Percentiles rank a stretch among this genome's conserved stretches.
phyloP scores from a whole-genome alignment of 306 rosid species.

The Begonia peltatifolia region DNA sequence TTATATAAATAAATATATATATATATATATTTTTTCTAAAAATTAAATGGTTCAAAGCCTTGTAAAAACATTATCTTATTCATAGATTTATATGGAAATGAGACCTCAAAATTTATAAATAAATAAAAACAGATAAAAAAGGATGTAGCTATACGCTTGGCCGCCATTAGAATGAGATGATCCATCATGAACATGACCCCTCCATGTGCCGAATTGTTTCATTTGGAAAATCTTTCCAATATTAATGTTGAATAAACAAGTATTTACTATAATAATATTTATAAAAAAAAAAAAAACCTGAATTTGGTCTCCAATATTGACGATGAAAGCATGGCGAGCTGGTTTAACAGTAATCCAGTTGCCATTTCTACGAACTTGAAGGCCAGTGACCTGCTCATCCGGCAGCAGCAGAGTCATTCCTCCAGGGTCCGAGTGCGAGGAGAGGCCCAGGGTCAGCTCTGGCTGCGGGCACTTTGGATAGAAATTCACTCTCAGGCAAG shows the following conservation, averaged over 20 bases:
- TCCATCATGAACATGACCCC: slow-evolving; percentile 15
- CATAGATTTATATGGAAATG: no score
- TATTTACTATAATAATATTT: neutral
- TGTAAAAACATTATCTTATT: no score
- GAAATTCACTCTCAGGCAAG: slow-evolving; percentile 69
- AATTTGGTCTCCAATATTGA: slow-evolving; percentile 85
- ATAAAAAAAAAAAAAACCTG: slow-evolving; percentile 34
- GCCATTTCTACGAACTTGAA: slow-evolving; percentile 50
- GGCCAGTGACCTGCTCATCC: slow-evolving; percentile 50
- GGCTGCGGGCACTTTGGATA: slow-evolving; percentile 78
- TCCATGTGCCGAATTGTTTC: slow-evolving; percentile 23
- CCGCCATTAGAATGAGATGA: neutral
- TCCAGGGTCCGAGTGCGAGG: slow-evolving; percentile 88
- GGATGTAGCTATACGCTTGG: no score
- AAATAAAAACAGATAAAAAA: no score
- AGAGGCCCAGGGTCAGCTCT: slow-evolving; percentile 60
- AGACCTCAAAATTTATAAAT: no score
- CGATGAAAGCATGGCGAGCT: slow-evolving; percentile 56
- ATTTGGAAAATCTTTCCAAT: neutral
- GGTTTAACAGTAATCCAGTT: slow-evolving; percentile 82
- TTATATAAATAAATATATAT: no score
- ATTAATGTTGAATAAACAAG: neutral
- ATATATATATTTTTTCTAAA: no score
- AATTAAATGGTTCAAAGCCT: no score
- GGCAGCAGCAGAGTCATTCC: slow-evolving; percentile 65